phyloP scores from a whole-genome alignment of 2,329 filamentous ascomycete genomes.

The Aspergillus felis region DNA sequence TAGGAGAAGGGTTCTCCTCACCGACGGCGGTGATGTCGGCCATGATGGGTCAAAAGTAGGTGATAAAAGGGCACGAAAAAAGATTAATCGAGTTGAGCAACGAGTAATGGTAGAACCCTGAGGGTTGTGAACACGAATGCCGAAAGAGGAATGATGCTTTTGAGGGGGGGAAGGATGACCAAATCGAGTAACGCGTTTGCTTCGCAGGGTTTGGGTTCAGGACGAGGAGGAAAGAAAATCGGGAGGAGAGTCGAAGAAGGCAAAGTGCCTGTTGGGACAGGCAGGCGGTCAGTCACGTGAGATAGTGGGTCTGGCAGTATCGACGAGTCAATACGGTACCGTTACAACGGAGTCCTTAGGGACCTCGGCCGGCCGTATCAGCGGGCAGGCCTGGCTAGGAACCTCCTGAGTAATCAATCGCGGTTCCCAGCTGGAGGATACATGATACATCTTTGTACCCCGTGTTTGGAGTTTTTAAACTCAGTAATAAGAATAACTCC shows the following conservation, averaged over 20 bases:
- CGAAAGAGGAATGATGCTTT: slow-evolving; percentile 46
- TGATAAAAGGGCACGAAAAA: slow-evolving; percentile 9
- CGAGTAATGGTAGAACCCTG: slow-evolving; percentile 14
- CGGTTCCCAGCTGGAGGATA: background rate
- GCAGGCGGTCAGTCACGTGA: slow-evolving; percentile 32
- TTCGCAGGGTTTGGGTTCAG: slow-evolving; percentile 41
- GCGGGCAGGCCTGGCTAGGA: background rate
- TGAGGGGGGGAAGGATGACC: slow-evolving; percentile 37
- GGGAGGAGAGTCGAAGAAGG: slow-evolving; percentile 34
- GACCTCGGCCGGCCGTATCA: background rate
- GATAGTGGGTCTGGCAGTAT: background rate
- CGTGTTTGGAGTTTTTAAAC: background rate
- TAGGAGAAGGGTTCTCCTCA: slow-evolving; percentile 68
- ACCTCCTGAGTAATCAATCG: background rate
- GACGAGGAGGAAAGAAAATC: slow-evolving; percentile 28
- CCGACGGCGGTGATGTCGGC: slow-evolving; percentile 77
- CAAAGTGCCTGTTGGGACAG: slow-evolving; percentile 28
- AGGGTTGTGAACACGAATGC: slow-evolving; percentile 24
- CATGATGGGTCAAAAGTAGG: slow-evolving; percentile 47
- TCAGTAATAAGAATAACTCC: background rate
- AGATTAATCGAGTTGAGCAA: slow-evolving; percentile 5
- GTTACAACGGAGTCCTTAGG: background rate
- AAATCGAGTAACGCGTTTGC: slow-evolving; percentile 47
- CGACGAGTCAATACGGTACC: background rate
- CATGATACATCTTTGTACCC: background rate